Percentiles rank a stretch among this genome's conserved stretches.
Conservation (phyloP, 1,139 yeast genomes). For the Hemisphaericaspora xylofermentans region DNA sequence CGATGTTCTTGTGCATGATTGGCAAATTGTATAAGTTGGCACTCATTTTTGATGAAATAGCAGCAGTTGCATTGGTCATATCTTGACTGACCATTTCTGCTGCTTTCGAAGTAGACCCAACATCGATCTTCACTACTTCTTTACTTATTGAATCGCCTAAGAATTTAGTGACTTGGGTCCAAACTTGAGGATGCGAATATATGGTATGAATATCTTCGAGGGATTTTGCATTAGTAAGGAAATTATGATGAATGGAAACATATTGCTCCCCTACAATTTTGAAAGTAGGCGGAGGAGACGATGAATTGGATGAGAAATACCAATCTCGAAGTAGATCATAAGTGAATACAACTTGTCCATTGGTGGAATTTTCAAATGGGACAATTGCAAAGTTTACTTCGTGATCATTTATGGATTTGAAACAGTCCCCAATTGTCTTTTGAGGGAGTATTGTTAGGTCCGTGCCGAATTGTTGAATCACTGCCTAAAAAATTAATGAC, state of each 20-base stretch:
- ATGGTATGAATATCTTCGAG: constrained; percentile 51
- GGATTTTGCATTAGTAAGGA: constrained; percentile 52
- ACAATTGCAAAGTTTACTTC: constrained; percentile 73
- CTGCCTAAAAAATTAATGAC: constrained; percentile 51
- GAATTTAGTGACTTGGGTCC: constrained; percentile 83
- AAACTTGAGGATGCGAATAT: constrained; percentile 95
- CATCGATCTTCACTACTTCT: constrained; percentile 55
- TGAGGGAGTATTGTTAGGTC: constrained; percentile 44
- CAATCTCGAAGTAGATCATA: constrained; percentile 77
- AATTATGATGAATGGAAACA: constrained; percentile 79
- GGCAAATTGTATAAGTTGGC: constrained; percentile 63
- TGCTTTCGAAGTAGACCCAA: constrained; percentile 80
- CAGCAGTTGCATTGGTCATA: constrained; percentile 38
- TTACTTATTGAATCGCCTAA: constrained; percentile 34
- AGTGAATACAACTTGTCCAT: constrained; percentile 88
- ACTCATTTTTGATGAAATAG: constrained; percentile 57
- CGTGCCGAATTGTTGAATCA: constrained; percentile 67
- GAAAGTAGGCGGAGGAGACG: constrained; percentile 28
- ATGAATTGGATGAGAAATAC: constrained; percentile 30
- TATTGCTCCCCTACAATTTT: constrained; percentile 73
- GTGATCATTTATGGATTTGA: constrained; percentile 46
- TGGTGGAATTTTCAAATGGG: constrained; percentile 92
- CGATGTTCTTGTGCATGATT: constrained; percentile 55
- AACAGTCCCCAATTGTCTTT: constrained; percentile 60
- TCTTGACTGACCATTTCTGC: constrained; percentile 60